Conservation (phyloP, 371 early-diverging fungal species). For the Saksenaea oblongispora region DNA sequence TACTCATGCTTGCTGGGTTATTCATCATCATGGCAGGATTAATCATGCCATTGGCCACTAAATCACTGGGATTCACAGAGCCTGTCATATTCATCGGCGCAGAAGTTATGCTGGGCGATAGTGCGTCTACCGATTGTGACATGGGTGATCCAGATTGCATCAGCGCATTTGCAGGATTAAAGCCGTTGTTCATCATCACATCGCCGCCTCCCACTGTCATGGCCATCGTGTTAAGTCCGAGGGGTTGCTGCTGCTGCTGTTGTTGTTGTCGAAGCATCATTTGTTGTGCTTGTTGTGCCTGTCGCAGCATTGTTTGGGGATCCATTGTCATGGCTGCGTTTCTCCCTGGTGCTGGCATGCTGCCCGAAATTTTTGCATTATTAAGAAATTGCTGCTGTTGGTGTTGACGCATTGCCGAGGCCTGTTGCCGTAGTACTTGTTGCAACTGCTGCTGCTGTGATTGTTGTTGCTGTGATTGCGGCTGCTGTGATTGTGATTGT, state of each 20-base stretch:
- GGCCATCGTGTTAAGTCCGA: conserved; percentile 13
- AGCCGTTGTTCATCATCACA: conserved; percentile 17
- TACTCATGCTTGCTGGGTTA: not conserved
- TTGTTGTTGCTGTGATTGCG: conserved; percentile 4
- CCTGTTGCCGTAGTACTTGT: conserved; percentile 23
- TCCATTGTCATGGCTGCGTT: conserved; percentile 19
- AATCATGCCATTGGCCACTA: conserved; percentile 33
- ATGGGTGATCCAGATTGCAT: conserved; percentile 18
- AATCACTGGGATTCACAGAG: conserved; percentile 29
- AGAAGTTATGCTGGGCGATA: conserved; percentile 31
- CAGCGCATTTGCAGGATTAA: conserved; percentile 6
- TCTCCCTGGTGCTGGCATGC: not conserved
- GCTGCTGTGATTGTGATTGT: conserved; percentile 8
- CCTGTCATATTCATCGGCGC: conserved; percentile 19
- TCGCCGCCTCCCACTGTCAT: conserved; percentile 20
- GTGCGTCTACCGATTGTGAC: conserved; percentile 22
- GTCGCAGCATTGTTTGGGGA: conserved; percentile 28
- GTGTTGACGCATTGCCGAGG: conserved; percentile 19
- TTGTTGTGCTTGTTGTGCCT: conserved; percentile 25
- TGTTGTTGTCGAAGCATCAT: not conserved
- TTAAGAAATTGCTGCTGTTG: conserved; percentile 12
- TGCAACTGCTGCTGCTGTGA: conserved; percentile 12
- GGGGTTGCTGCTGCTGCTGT: conserved; percentile 21
- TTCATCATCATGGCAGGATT: conserved; percentile 31
- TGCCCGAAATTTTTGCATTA: conserved; percentile 6